Conservation (phyloP, 805 yeast species). For the Starmerella etchellsii region DNA sequence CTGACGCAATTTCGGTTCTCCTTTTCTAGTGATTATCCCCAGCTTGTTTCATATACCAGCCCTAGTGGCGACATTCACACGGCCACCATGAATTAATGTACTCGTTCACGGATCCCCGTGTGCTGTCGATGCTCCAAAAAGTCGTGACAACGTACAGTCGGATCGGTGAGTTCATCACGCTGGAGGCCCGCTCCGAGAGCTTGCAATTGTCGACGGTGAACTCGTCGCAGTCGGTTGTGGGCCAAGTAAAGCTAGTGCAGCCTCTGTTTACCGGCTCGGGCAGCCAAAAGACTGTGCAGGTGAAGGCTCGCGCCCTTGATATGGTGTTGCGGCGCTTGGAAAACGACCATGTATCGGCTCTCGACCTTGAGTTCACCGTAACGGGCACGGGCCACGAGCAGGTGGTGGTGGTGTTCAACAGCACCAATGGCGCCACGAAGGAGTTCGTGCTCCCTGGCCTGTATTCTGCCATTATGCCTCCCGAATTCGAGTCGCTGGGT, state of each 20-base stretch:
- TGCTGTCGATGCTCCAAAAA: slow-evolving; percentile 6
- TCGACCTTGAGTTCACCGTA: slow-evolving; percentile 8
- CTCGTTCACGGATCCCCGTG: slow-evolving; percentile 9
- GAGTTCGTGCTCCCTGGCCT: slow-evolving; percentile 8
- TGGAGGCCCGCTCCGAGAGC: slow-evolving; percentile 3
- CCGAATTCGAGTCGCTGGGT: slow-evolving; percentile 1
- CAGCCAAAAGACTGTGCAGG: slow-evolving; percentile 1
- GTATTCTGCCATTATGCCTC: slow-evolving; percentile 5
- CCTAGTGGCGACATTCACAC: too few relatives aligned
- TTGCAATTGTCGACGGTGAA: slow-evolving; percentile 10
- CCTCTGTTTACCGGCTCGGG: slow-evolving; percentile 10
- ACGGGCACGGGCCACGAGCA: slow-evolving; percentile 12
- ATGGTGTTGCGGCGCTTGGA: slow-evolving; percentile 9
- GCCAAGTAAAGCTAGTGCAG: slow-evolving; percentile 2
- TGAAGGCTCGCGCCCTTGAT: slow-evolving; percentile 16
- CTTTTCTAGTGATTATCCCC: too few relatives aligned
- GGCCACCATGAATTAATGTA: slow-evolving; percentile 9
- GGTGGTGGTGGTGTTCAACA: slow-evolving; percentile 5
- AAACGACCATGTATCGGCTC: background rate
- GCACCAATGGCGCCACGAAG: slow-evolving; percentile 6
- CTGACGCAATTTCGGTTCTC: too few relatives aligned
- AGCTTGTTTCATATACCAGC: too few relatives aligned
- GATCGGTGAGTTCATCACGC: slow-evolving; percentile 13
- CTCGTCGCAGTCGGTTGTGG: slow-evolving; percentile 11
- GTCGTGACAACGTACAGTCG: slow-evolving; percentile 6